phyloP scores from a whole-genome alignment of 2,329 filamentous ascomycete genomes.

The Penicillium sp. region DNA sequence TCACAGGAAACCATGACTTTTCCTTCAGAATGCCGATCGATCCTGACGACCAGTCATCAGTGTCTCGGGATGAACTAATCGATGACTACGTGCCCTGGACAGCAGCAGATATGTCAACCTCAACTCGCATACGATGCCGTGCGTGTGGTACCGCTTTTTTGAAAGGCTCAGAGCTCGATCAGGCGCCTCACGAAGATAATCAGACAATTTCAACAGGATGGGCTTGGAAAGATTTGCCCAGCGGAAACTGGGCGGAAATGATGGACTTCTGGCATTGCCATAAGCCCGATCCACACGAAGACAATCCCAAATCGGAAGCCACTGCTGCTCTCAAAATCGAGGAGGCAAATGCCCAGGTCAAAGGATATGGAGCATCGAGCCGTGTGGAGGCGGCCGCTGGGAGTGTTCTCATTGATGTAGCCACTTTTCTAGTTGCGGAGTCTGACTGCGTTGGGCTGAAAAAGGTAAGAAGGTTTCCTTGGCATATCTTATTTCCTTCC shows the following conservation, averaged over 20 bases:
- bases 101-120: constrained; percentile 33
- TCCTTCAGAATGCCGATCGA: constrained; percentile 52
- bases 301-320: constrained; percentile 41
- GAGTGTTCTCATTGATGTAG: constrained; percentile 73
- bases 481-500: not conserved
- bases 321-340: constrained; percentile 29
- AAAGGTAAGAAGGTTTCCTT: constrained; percentile 28
- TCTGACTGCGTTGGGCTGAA: constrained; percentile 55
- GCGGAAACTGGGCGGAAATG: constrained; percentile 98
- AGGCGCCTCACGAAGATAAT: not conserved
- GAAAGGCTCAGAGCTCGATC: constrained; percentile 4
- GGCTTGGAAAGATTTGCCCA: constrained; percentile 86
- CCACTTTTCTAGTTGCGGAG: constrained; percentile 65
- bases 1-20: constrained; percentile 40
- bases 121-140: constrained; percentile 35
- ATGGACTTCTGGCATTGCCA: constrained; percentile 99
- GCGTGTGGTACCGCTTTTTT: constrained; percentile 33
- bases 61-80: constrained; percentile 19
- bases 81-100: constrained; percentile 37
- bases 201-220: constrained; percentile 29
- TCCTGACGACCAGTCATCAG: constrained; percentile 24
- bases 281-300: constrained; percentile 60
- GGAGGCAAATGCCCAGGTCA: constrained; percentile 49
- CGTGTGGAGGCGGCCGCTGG: constrained; percentile 60
- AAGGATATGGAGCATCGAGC: constrained; percentile 80